Base-by-base conservation (phyloP, 2,329 filamentous ascomycete genomes). In the Leptographium flavum region DNA sequence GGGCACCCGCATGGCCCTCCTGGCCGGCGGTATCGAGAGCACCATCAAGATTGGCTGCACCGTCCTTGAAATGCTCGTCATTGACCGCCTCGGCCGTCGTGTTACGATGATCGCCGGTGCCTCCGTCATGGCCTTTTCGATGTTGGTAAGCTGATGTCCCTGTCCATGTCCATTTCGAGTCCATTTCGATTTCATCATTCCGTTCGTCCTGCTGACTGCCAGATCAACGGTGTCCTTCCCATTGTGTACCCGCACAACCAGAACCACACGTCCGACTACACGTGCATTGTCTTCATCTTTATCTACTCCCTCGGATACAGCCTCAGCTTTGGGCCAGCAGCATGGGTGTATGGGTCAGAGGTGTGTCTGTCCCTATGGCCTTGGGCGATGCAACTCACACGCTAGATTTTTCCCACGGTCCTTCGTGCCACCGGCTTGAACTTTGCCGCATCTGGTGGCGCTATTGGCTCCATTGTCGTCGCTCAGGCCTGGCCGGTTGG, bases 261-360 rank as follows among this genome's bases (percentile, higher is more conserved):
- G 7, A 74, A 67, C 56, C 60, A 58, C 13, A 60, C 56, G 0
- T 63, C 73, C 1, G 70, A 76, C 55, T 64, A 69, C 38, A 55
- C 62, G 4, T 75, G 72, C 52, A 65, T 76, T 21, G 59, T 68
- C 11, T 76, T 75, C 53, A 70, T 76, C 35, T 76, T 76, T 54
- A 58, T 77, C 37, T 78, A 74, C 54, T 70, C 72, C 8, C 63
- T 76, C 42, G 73, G 73, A 0, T 77, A 74, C 53, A 74, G 69
- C 42, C 61, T 77, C 49, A 71, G 73, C 0, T 74, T 76, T 37
- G 73, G 73, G 0, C 71, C 73, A 0, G 67, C 71, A 1, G 64
- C 71, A 0, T 78, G 73, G 73, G 70, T 77, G 0, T 77, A 77
- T 49, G 70, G 70, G n/a, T 67, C 71, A 0, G 73, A 78, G 60